Evolutionary conservation across 106 monocot species (phyloP).

Genomic region (Dendrobium chrysotoxum): DNA sequence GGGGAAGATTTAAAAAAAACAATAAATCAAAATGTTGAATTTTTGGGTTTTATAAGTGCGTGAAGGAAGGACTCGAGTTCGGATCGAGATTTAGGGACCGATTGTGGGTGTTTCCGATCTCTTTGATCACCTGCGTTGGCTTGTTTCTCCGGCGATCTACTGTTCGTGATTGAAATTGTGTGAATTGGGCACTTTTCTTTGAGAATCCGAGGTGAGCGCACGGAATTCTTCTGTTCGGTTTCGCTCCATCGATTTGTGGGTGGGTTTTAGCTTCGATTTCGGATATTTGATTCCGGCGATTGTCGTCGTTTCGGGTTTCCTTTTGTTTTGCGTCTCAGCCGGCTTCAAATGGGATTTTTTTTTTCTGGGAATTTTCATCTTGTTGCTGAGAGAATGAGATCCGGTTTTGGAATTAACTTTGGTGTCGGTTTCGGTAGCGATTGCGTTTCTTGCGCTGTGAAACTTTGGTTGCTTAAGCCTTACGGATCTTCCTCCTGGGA

Average conservation of each 20-base stretch:
- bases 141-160: background rate
- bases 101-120: background rate
- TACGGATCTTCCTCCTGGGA: conserved; percentile 31
- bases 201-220: conserved; percentile 1
- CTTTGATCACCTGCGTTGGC: background rate
- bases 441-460: conserved; percentile 1
- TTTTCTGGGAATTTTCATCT: background rate
- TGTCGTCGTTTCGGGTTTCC: background rate
- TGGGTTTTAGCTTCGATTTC: conserved; percentile 3
- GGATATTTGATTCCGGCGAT: background rate
- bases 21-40: background rate
- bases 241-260: background rate
- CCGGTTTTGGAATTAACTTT: background rate
- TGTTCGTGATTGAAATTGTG: background rate
- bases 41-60: background rate
- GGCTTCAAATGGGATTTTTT: background rate
- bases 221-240: background rate
- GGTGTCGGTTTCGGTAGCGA: background rate
- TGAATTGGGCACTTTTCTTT: background rate
- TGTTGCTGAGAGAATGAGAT: conserved; percentile 3
- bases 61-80: background rate
- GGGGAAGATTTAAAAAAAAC: background rate
- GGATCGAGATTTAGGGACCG: background rate
- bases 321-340: background rate
- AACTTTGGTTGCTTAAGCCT: conserved; percentile 26